These are phyloP conservation scores for Uncinocarpus reesii DNA, from an alignment of 2,329 filamentous ascomycete genomes.

Conservation along the genomic window DNA sequence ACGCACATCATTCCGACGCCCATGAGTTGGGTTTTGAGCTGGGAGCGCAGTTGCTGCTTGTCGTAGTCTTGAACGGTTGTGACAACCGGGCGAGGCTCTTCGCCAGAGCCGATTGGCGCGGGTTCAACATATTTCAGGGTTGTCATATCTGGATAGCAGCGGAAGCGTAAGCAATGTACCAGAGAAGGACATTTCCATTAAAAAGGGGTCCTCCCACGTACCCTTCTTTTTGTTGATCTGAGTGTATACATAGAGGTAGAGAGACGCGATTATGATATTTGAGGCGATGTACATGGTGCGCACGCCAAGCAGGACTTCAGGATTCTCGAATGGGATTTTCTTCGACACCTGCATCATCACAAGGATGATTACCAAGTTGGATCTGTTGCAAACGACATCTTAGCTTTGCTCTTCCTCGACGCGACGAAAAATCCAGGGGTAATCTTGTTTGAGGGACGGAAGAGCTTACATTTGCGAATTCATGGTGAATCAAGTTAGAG, in stretches of 20 bases:
- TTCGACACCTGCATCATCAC: slow-evolving; percentile 98
- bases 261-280: slow-evolving; percentile 69
- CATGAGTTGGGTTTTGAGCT: slow-evolving; percentile 88
- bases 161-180: not conserved
- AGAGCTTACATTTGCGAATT: slow-evolving; percentile 23
- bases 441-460: too few species aligned
- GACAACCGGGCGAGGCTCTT: slow-evolving; percentile 91
- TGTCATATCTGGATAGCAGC: slow-evolving; percentile 61
- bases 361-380: slow-evolving; percentile 88
- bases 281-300: slow-evolving; percentile 56
- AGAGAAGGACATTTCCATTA: too few species aligned
- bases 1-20: slow-evolving; percentile 95
- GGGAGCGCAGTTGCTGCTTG: slow-evolving; percentile 66
- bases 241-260: slow-evolving; percentile 77
- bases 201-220: too few species aligned
- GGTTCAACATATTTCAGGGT: slow-evolving; percentile 99
- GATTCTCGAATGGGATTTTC: slow-evolving; percentile 88
- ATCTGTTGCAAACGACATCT: slow-evolving; percentile 46
- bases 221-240: slow-evolving; percentile 96
- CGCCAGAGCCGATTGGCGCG: slow-evolving; percentile 79
- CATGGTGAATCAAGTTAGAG: slow-evolving; percentile 18
- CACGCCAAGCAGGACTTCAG: slow-evolving; percentile 54
- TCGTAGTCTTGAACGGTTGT: slow-evolving; percentile 97
- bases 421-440: too few species aligned
- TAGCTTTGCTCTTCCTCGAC: slow-evolving; percentile 10